phyloP scores from a whole-genome alignment of 805 yeast genomes.

The Schwanniomyces pseudopolymorphus region DNA sequence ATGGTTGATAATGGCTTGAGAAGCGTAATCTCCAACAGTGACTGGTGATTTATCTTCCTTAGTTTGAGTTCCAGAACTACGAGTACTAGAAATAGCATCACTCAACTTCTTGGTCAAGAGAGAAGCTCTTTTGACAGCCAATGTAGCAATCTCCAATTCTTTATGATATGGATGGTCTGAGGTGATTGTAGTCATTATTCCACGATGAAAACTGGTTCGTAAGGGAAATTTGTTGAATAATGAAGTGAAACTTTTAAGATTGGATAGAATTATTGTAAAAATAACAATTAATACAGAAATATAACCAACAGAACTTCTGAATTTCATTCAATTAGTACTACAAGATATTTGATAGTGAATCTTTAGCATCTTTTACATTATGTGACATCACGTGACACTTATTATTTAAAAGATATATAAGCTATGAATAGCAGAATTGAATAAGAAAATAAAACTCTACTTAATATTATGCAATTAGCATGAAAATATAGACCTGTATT shows the following conservation, averaged over 20 bases:
- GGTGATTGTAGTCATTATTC: conserved; percentile 5
- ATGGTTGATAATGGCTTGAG: conserved; percentile 88
- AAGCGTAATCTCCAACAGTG: conserved; percentile 93
- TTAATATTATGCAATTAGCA: too few relatives aligned
- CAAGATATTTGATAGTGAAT: not conserved
- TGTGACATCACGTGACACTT: conserved; percentile 2
- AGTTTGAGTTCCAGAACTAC: conserved; percentile 58
- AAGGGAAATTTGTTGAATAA: not conserved
- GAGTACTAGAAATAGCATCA: conserved; percentile 50
- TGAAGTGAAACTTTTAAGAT: not conserved
- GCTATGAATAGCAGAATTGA: too few relatives aligned
- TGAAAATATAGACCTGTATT: too few relatives aligned
- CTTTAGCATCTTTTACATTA: not conserved
- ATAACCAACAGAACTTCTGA: not conserved
- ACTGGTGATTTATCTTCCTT: conserved; percentile 93
- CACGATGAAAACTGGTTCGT: not conserved
- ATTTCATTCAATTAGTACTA: not conserved
- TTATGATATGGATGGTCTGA: conserved; percentile 45
- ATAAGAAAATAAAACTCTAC: too few relatives aligned
- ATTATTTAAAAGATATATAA: not conserved
- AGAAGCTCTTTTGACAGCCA: conserved; percentile 90
- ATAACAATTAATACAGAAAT: conserved; percentile 5
- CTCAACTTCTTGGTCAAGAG: conserved; percentile 64
- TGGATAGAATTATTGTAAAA: conserved; percentile 3
- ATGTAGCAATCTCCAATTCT: conserved; percentile 78